Evolutionary conservation across 2,329 filamentous ascomycete species (phyloP), one percentile per base, ranked within the genome.

Genomic region (Nigrograna mackinnonii): DNA sequence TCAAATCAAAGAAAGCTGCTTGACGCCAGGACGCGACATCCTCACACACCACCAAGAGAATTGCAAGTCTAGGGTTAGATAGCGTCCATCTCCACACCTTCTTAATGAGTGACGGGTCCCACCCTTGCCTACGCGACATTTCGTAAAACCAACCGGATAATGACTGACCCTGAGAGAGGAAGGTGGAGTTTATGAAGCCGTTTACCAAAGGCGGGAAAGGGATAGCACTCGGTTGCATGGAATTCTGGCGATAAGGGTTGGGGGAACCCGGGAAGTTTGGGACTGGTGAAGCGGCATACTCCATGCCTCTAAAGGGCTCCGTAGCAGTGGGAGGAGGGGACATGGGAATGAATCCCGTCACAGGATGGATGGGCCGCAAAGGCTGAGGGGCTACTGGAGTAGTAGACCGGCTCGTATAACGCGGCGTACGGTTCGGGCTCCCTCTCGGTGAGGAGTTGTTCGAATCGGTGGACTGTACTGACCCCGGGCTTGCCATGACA

Each of bases 21-120:
- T 66, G 62, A 12, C 62, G 59, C 64, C 64, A 69, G 1, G 67
- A 68, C 0, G 65, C 51, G 7, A 70, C 58, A 37, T 71, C 68
- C 28, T 69, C 67, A 50, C 67, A 70, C 19, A 69, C 57, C 13
- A 62, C 59, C 4, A 71, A 54, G 9, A 71, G 52, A 12, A 70
- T 60, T 1, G 68, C 67, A 13, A 67, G 60, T 38, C 60, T 57
- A 2, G 65, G 67, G 35, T 70, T 70, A 9, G 62, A 66, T 32
- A 69, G 44, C 1, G 67, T 66, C 68, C 68, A 71, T n/a, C 65
- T 64, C 57, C 66, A 70, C 18, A 67, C 64, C 35, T 61, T 66
- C 43, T 66, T 65, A 18, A 64, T 57, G 14, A 62, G 50, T 1
- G 52, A 51, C 4, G 58, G 53, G 17, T 68, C 66, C 60, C 63